These are phyloP conservation scores for Triglochin maritima DNA, from an alignment of 106 monocot genomes.

Conservation along the genomic window DNA sequence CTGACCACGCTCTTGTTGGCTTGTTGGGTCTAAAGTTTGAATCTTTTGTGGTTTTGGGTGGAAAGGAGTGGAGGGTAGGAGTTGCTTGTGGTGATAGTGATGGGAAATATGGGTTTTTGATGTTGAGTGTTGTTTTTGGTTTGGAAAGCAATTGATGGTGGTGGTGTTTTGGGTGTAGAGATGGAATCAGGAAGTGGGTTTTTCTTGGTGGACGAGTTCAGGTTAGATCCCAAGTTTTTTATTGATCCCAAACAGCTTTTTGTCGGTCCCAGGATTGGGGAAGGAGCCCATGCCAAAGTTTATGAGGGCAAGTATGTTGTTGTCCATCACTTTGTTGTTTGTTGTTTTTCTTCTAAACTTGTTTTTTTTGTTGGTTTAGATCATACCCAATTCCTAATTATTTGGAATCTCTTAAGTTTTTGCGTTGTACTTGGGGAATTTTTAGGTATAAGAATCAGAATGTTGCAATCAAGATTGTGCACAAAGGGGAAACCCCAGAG, in stretches of 20 bases:
- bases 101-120: constrained; percentile 1
- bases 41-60: neutral
- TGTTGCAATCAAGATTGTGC: constrained; percentile 89
- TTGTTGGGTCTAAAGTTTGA: neutral
- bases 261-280: constrained; percentile 83
- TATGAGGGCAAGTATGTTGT: constrained; percentile 85
- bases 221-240: constrained; percentile 70
- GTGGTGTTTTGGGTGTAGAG: constrained; percentile 3
- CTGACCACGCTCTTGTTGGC: neutral
- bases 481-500: constrained; percentile 68
- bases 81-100: neutral
- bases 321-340: neutral
- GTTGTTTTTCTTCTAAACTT: neutral
- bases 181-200: constrained; percentile 53
- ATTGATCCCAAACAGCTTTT: constrained; percentile 86
- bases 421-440: neutral
- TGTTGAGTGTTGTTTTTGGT: constrained; percentile 1
- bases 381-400: too few species aligned
- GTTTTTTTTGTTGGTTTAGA: neutral
- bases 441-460: constrained; percentile 89
- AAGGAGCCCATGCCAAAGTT: constrained; percentile 89
- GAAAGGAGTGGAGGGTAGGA: neutral
- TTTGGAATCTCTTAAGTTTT: neutral
- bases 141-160: constrained; percentile 1
- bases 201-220: constrained; percentile 31